Evolutionary conservation across 2,329 filamentous ascomycete species (phyloP).

Genomic region (Cercospora zeae-maydis): DNA sequence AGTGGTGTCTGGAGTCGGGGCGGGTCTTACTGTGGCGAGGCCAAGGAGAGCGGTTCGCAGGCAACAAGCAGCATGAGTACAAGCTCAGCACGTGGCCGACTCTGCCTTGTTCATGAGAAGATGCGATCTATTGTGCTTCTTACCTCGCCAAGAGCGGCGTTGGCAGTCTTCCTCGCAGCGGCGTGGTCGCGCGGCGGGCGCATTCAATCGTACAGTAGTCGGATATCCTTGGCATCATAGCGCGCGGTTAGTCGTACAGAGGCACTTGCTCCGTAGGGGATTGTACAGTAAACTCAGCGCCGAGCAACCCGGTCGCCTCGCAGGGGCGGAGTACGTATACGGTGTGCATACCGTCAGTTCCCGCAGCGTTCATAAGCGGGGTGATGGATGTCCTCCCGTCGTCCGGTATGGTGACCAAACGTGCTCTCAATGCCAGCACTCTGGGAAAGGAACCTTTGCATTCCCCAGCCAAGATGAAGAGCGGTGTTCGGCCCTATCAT

Average conservation of each 20-base stretch:
- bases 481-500: not conserved
- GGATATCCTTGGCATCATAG: not conserved
- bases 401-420: not conserved
- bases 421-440: not conserved
- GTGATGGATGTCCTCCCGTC: not conserved
- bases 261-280: not conserved
- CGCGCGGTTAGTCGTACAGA: not conserved
- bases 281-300: not conserved
- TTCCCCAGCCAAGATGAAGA: not conserved
- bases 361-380: not conserved
- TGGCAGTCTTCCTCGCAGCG: not conserved
- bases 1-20: too few relatives aligned
- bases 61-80: not conserved
- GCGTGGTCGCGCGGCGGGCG: not conserved
- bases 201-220: not conserved
- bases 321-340: not conserved
- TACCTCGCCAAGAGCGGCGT: not conserved
- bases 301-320: not conserved
- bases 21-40: not conserved
- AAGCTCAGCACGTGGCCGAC: not conserved
- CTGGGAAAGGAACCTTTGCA: not conserved
- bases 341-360: not conserved
- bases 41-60: not conserved
- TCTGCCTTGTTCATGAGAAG: not conserved
- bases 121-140: not conserved